Evolutionary conservation across 352 stramenopile genomes (phyloP).

Genomic region (Lagenidium giganteum): DNA sequence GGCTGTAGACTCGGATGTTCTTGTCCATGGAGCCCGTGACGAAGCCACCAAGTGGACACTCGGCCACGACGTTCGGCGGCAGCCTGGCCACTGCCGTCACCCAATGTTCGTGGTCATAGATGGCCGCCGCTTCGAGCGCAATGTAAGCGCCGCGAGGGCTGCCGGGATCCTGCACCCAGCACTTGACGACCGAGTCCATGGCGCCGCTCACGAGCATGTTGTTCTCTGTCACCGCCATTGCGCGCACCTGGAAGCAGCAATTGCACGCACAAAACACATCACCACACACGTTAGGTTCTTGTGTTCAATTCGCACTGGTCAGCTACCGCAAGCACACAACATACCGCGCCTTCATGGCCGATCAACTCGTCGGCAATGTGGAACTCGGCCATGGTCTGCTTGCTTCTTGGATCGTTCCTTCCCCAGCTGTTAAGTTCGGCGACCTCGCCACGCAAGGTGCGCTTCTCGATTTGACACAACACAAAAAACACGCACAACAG

Average conservation of each 20-base stretch:
- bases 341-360: constrained; percentile 73
- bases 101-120: constrained; percentile 83
- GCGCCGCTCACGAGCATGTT: constrained; percentile 61
- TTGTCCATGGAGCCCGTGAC: constrained; percentile 82
- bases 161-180: constrained; percentile 38
- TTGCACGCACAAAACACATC: not conserved
- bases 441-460: too few species aligned
- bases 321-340: constrained; percentile 14
- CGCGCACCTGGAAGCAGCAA: constrained; percentile 36
- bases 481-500: too few species aligned
- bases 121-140: constrained; percentile 39
- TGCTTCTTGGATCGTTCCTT: too few species aligned
- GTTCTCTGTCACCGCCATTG: constrained; percentile 40
- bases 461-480: too few species aligned
- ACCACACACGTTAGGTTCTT: constrained; percentile 4
- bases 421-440: too few species aligned
- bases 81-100: constrained; percentile 57
- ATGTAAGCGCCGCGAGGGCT: constrained; percentile 19
- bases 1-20: constrained; percentile 56
- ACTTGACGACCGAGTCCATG: constrained; percentile 64
- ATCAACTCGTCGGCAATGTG: constrained; percentile 43
- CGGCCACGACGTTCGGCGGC: constrained; percentile 15
- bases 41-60: constrained; percentile 37
- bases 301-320: too few species aligned
- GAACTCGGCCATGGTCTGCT: constrained; percentile 3